Percentiles rank a stretch among this genome's conserved stretches.
phyloP scores from a whole-genome alignment of 331 rosid genomes.

The Ulmus americana region DNA sequence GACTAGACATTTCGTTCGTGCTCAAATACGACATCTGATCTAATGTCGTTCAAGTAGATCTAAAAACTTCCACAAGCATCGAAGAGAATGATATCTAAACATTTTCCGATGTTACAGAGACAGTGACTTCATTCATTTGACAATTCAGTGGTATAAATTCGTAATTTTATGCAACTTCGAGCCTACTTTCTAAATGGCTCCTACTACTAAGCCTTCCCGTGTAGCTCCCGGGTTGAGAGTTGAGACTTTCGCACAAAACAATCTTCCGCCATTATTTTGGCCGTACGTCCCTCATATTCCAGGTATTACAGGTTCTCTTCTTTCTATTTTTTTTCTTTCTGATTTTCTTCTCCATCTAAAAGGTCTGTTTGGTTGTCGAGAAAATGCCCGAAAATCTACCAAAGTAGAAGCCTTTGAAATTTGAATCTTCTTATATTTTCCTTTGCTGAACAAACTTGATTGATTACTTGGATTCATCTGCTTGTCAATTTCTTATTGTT shows the following conservation, averaged over 20 bases:
- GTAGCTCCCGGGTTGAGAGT: background rate
- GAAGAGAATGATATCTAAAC: no score
- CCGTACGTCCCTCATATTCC: background rate
- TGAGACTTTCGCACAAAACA: background rate
- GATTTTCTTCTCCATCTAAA: background rate
- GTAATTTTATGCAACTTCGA: background rate
- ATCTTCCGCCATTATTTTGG: background rate
- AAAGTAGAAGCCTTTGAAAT: background rate
- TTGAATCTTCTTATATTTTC: background rate
- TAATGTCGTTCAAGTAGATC: no score
- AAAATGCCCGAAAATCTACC: background rate
- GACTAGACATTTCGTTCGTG: no score
- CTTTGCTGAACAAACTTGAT: background rate
- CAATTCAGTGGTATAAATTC: background rate
- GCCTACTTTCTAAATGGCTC: background rate
- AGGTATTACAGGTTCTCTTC: background rate
- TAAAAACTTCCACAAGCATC: no score
- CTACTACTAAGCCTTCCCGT: background rate
- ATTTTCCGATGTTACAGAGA: no score
- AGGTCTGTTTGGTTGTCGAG: constrained; percentile 15
- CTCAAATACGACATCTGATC: no score
- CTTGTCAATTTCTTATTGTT: background rate
- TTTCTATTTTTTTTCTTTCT: background rate
- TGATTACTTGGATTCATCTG: background rate
- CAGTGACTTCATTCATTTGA: no score